Evolutionary conservation across 2,329 filamentous ascomycete species (phyloP).

Genomic region (Sporothrix humicola): DNA sequence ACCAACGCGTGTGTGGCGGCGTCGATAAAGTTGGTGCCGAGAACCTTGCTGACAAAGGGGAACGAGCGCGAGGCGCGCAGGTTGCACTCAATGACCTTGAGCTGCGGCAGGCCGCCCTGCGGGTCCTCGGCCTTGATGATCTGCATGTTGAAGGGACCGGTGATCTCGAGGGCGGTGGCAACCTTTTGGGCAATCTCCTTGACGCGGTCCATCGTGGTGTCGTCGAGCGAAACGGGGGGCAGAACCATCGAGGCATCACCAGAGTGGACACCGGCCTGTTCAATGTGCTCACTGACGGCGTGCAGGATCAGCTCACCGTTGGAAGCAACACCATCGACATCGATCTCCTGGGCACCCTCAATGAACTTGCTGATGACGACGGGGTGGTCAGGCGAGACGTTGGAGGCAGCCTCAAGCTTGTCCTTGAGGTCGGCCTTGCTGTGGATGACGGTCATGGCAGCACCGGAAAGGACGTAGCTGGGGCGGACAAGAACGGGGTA

Average conservation of each 20-base stretch:
- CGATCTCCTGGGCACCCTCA: slow-evolving; percentile 93
- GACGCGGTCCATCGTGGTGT: slow-evolving; percentile 78
- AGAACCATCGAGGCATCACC: slow-evolving; percentile 95
- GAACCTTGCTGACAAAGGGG: slow-evolving; percentile 98
- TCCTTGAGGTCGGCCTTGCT: slow-evolving; percentile 88
- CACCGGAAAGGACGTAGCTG: slow-evolving; percentile 93
- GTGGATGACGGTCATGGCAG: slow-evolving; percentile 97
- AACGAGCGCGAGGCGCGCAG: slow-evolving; percentile 95
- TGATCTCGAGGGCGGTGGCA: slow-evolving; percentile 95
- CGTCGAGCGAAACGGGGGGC: slow-evolving; percentile 80
- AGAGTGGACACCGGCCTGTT: slow-evolving; percentile 97
- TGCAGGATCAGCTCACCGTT: slow-evolving; percentile 87
- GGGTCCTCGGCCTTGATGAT: slow-evolving; percentile 98
- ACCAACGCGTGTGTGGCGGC: slow-evolving; percentile 92
- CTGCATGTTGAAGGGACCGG: slow-evolving; percentile 99
- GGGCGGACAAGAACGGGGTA: slow-evolving; percentile 96
- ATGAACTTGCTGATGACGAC: slow-evolving; percentile 99
- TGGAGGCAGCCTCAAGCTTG: slow-evolving; percentile 88
- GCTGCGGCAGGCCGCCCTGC: slow-evolving; percentile 75
- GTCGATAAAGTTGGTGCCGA: slow-evolving; percentile 96
- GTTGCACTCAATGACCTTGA: slow-evolving; percentile 99
- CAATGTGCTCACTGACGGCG: slow-evolving; percentile 92
- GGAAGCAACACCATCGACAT: slow-evolving; percentile 90
- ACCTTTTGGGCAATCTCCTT: slow-evolving; percentile 98
- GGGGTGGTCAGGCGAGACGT: slow-evolving; percentile 93